A percentile compares a stretch with the other conserved stretches of the same genome.
Evolutionary conservation across 176 grass and related monocot species (phyloP).

Genomic region (Oryza punctata): DNA sequence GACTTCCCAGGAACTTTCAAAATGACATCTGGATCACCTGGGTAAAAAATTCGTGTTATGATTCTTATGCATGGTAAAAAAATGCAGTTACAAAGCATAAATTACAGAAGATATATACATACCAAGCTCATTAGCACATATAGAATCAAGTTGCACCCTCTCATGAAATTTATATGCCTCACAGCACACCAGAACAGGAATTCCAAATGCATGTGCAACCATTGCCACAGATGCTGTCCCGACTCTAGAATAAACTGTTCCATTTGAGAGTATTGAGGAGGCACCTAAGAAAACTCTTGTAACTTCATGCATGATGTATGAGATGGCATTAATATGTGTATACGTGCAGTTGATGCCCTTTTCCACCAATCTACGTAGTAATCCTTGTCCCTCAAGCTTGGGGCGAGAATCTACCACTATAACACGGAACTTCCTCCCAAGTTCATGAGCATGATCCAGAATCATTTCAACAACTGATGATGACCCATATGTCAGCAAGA

Average conservation of each 20-base stretch:
- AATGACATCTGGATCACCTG: constrained; percentile 94
- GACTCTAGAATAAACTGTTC: constrained; percentile 92
- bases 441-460: constrained; percentile 74
- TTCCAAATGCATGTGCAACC: constrained; percentile 82
- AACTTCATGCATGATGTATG: constrained; percentile 96
- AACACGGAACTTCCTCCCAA: constrained; percentile 80
- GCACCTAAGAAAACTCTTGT: constrained; percentile 88
- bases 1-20: constrained; percentile 63
- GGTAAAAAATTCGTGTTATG: constrained; percentile 26
- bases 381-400: constrained; percentile 84
- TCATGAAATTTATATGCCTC: constrained; percentile 98
- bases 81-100: constrained; percentile 3
- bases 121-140: constrained; percentile 94
- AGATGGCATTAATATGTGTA: constrained; percentile 87
- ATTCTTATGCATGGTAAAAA: neutral
- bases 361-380: constrained; percentile 64
- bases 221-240: constrained; percentile 93
- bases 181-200: constrained; percentile 89
- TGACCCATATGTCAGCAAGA: constrained; percentile 78
- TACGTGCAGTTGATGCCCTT: constrained; percentile 90
- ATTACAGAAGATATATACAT: constrained; percentile 4
- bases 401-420: constrained; percentile 89
- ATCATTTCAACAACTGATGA: constrained; percentile 96
- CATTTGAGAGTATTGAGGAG: constrained; percentile 81
- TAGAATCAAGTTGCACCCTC: constrained; percentile 97